Evolutionary conservation across 352 stramenopile genomes (phyloP).

Genomic region (Lagenidium sp.): DNA sequence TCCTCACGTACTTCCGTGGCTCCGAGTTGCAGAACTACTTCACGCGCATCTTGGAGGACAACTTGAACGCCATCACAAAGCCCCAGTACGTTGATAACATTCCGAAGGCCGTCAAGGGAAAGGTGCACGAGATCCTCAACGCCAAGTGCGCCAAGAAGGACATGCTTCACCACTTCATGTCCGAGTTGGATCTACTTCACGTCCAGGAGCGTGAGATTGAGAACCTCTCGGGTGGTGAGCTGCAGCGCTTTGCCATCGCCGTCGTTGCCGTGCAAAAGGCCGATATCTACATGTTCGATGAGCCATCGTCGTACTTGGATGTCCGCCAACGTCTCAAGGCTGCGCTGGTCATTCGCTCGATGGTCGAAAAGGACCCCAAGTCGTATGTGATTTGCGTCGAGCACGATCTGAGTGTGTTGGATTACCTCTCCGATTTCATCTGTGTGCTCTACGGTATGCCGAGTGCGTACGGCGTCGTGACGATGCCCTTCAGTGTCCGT

Average conservation of each 20-base stretch:
- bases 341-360: conserved; percentile 95
- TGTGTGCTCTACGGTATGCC: conserved; percentile 98
- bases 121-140: conserved; percentile 91
- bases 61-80: conserved; percentile 99
- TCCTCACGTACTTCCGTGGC: conserved; percentile 97
- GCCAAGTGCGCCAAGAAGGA: conserved; percentile 89
- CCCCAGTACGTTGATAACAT: conserved; percentile 99
- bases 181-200: conserved; percentile 95
- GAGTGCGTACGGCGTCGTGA: conserved; percentile 99
- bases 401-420: conserved; percentile 99
- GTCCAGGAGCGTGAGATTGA: conserved; percentile 95
- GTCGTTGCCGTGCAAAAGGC: conserved; percentile 92
- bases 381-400: conserved; percentile 99
- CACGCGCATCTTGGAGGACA: conserved; percentile 98
- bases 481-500: conserved; percentile 99
- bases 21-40: conserved; percentile 99
- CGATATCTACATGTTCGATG: conserved; percentile 99
- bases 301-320: conserved; percentile 99
- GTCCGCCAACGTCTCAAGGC: conserved; percentile 99
- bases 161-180: conserved; percentile 76
- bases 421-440: conserved; percentile 99
- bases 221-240: conserved; percentile 95
- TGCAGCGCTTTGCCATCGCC: conserved; percentile 99
- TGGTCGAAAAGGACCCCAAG: conserved; percentile 86
- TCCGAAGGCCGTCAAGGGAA: conserved; percentile 93